phyloP scores from a whole-genome alignment of 2,329 filamentous ascomycete genomes.

The Sclerotinia nivalis region DNA sequence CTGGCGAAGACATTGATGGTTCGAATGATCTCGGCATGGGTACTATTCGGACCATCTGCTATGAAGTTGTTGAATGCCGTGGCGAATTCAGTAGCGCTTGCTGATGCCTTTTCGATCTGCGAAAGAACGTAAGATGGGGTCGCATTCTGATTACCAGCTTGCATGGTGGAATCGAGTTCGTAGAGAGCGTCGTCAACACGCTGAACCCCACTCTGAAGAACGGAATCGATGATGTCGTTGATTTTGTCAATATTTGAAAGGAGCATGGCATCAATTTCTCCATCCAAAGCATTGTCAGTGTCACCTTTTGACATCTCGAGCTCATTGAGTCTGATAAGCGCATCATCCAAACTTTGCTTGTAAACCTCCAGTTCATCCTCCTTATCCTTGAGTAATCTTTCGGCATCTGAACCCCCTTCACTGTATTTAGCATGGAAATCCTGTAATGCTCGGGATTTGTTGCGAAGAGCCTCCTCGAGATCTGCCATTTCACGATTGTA shows the following conservation, averaged over 20 bases:
- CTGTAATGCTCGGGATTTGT: slow-evolving; percentile 84
- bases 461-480: slow-evolving; percentile 86
- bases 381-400: slow-evolving; percentile 84
- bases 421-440: slow-evolving; percentile 76
- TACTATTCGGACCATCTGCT: slow-evolving; percentile 89
- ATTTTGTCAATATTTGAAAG: slow-evolving; percentile 88
- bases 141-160: slow-evolving; percentile 97
- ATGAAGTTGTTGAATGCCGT: slow-evolving; percentile 99
- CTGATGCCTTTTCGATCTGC: slow-evolving; percentile 94
- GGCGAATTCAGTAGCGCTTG: slow-evolving; percentile 94
- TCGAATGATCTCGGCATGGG: slow-evolving; percentile 88
- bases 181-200: slow-evolving; percentile 96
- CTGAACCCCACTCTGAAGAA: slow-evolving; percentile 87
- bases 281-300: slow-evolving; percentile 79
- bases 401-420: slow-evolving; percentile 82
- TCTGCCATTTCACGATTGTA: slow-evolving; percentile 98
- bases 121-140: slow-evolving; percentile 93
- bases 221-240: slow-evolving; percentile 96
- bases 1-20: slow-evolving; percentile 88
- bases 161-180: slow-evolving; percentile 96
- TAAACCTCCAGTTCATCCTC: slow-evolving; percentile 98
- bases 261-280: slow-evolving; percentile 87
- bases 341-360: slow-evolving; percentile 97
- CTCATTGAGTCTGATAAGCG: slow-evolving; percentile 88
- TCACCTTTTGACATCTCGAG: slow-evolving; percentile 74